Conservation (phyloP, 495 filamentous ascomycete genomes). For the Pyrenopolyporus hunteri region DNA sequence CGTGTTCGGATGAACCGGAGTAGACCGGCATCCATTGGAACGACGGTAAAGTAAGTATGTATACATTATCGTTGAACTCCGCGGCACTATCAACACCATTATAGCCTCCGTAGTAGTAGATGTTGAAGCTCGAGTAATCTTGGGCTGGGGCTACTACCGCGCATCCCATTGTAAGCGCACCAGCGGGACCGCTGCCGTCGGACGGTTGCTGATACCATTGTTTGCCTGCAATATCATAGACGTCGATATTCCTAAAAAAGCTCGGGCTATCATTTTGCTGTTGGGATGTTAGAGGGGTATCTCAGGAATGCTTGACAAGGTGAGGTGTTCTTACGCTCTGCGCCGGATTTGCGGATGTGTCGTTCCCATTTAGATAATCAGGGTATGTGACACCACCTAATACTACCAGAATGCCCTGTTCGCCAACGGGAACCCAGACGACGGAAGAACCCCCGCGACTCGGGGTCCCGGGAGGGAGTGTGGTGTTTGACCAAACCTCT, state of each 20-base stretch:
- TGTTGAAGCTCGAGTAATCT: constrained; percentile 69
- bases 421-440: constrained; percentile 72
- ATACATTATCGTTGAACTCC: constrained; percentile 67
- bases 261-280: constrained; percentile 56
- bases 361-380: constrained; percentile 36
- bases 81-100: constrained; percentile 51
- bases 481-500: constrained; percentile 62
- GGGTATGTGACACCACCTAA: constrained; percentile 71
- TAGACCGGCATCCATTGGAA: constrained; percentile 76
- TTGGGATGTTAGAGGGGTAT: constrained; percentile 12
- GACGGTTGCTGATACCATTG: constrained; percentile 71
- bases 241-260: constrained; percentile 68
- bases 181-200: constrained; percentile 59
- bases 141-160: constrained; percentile 66
- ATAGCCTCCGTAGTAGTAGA: constrained; percentile 79
- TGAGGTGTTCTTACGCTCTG: constrained; percentile 51
- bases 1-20: constrained; percentile 52
- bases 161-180: constrained; percentile 67
- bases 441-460: constrained; percentile 67
- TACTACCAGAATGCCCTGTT: constrained; percentile 66
- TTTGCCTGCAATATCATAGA: constrained; percentile 68
- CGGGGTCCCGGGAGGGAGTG: constrained; percentile 56
- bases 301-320: neutral
- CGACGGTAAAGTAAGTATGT: constrained; percentile 74
- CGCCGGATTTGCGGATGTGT: constrained; percentile 44